Percentiles rank a stretch among this genome's conserved stretches.
Conservation (phyloP, 495 filamentous ascomycete species). For the Trichoderma orchidacearum region DNA sequence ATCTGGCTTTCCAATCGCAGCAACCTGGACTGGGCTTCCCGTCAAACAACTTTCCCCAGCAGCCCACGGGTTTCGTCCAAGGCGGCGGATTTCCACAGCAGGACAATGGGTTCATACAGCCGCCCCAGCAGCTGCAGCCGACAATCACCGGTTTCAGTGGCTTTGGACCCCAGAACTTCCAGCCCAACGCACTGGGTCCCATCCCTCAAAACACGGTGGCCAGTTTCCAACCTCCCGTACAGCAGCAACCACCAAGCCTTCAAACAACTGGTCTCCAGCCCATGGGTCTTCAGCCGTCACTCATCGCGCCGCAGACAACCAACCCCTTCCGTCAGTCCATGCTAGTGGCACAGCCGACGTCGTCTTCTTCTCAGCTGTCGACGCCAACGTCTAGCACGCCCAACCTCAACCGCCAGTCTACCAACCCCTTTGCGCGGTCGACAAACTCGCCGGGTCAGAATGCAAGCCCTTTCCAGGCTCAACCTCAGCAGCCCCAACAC, state of each 20-base stretch:
- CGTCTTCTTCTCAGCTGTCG: slow-evolving; percentile 7
- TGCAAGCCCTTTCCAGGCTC: slow-evolving; percentile 30
- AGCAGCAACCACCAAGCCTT: not conserved
- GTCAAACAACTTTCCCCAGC: slow-evolving; percentile 32
- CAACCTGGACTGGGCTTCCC: slow-evolving; percentile 25
- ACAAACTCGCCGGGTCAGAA: slow-evolving; percentile 37
- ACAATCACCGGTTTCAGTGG: slow-evolving; percentile 83
- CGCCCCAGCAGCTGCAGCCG: slow-evolving; percentile 33
- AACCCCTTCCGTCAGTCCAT: slow-evolving; percentile 87
- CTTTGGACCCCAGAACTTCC: slow-evolving; percentile 55
- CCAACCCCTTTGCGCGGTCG: slow-evolving; percentile 71
- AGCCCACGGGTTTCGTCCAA: slow-evolving; percentile 32
- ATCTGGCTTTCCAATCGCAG: slow-evolving; percentile 15
- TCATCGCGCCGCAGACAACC: slow-evolving; percentile 33
- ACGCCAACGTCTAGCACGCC: slow-evolving; percentile 8
- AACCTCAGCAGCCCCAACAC: slow-evolving; percentile 41
- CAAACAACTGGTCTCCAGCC: slow-evolving; percentile 4
- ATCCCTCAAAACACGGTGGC: slow-evolving; percentile 55
- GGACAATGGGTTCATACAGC: slow-evolving; percentile 10
- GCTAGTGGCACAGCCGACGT: slow-evolving; percentile 43
- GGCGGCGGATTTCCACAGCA: slow-evolving; percentile 36
- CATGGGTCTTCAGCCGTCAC: slow-evolving; percentile 4
- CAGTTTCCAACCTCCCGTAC: slow-evolving; percentile 23
- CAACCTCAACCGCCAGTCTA: slow-evolving; percentile 48
- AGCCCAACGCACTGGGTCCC: slow-evolving; percentile 34